These are phyloP conservation scores for Persicaria tinctoria DNA, from an alignment of 148 eudicot genomes.

Conservation along the genomic window DNA sequence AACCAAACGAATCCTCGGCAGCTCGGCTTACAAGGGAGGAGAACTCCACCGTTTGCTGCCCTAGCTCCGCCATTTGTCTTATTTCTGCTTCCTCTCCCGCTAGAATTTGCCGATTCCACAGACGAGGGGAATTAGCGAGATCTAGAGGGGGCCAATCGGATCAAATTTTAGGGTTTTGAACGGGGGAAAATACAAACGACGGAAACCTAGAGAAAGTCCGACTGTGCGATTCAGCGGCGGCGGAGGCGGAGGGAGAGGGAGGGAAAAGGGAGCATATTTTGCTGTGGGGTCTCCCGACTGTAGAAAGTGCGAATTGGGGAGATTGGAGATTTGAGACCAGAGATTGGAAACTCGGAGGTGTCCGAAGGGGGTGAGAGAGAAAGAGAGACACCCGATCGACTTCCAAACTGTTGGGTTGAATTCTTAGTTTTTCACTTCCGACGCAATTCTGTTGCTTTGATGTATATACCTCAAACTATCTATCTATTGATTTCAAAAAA, in stretches of 20 bases:
- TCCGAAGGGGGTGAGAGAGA: not conserved
- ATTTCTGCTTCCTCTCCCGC: not conserved
- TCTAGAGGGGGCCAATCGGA: not conserved
- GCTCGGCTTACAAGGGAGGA: slow-evolving; percentile 69
- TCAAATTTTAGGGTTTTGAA: slow-evolving; percentile 1
- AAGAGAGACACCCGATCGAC: not conserved
- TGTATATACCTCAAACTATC: too few species aligned
- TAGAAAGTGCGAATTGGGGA: slow-evolving; percentile 3
- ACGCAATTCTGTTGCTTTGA: too few species aligned
- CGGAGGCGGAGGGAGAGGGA: slow-evolving; percentile 15
- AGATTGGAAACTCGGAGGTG: not conserved
- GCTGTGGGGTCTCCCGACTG: not conserved
- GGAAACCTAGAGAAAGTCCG: slow-evolving; percentile 6
- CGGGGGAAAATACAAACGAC: not conserved
- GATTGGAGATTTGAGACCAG: slow-evolving; percentile 5
- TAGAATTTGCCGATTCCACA: not conserved
- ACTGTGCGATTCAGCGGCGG: slow-evolving; percentile 31
- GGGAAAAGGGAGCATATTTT: slow-evolving; percentile 9
- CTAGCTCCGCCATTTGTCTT: slow-evolving; percentile 54
- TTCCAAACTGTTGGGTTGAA: too few species aligned
- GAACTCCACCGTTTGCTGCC: slow-evolving; percentile 79
- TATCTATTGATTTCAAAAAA: too few species aligned
- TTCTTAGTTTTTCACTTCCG: too few species aligned
- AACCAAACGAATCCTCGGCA: slow-evolving; percentile 76
- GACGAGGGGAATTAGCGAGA: not conserved